Evolutionary conservation across 1,284 basidiomycete species (phyloP).

Genomic region (Ustilago shanxiensis): DNA sequence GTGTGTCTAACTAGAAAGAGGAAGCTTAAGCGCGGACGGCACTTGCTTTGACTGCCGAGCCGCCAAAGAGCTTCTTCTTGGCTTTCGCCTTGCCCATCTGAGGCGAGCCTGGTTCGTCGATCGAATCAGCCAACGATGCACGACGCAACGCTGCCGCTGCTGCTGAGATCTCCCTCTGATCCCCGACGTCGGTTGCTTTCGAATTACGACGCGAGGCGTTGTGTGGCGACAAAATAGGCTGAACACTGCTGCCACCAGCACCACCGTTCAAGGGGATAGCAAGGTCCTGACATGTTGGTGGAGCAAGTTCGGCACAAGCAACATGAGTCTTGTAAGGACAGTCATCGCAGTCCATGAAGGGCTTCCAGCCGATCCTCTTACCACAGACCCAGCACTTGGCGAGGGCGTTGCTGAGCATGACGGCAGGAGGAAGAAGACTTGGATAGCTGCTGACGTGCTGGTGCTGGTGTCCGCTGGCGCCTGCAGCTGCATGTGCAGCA

Average conservation of each 20-base stretch:
- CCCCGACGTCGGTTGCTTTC: constrained; percentile 36
- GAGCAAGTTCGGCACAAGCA: constrained; percentile 60
- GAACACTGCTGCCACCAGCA: constrained; percentile 23
- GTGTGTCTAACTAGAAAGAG: background rate
- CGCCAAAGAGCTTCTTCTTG: constrained; percentile 54
- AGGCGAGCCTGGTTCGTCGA: constrained; percentile 21
- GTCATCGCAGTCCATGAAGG: constrained; percentile 67
- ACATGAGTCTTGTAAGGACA: constrained; percentile 67
- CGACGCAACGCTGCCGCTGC: constrained; percentile 43
- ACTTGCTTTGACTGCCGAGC: constrained; percentile 39
- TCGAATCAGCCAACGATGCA: constrained; percentile 26
- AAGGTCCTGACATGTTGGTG: constrained; percentile 62
- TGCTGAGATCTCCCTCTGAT: constrained; percentile 48
- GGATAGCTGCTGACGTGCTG: constrained; percentile 33
- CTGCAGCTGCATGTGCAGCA: constrained; percentile 36
- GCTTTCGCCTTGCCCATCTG: constrained; percentile 27
- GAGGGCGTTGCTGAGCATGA: constrained; percentile 65
- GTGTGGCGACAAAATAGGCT: constrained; percentile 42
- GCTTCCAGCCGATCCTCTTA: constrained; percentile 63
- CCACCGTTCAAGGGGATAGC: constrained; percentile 33
- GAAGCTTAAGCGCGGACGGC: constrained; percentile 27
- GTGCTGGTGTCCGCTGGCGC: constrained; percentile 20
- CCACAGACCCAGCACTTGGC: constrained; percentile 65
- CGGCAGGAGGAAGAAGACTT: constrained; percentile 58
- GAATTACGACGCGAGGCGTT: constrained; percentile 45